phyloP scores from a whole-genome alignment of 306 rosid genomes.

The Quercus suber region DNA sequence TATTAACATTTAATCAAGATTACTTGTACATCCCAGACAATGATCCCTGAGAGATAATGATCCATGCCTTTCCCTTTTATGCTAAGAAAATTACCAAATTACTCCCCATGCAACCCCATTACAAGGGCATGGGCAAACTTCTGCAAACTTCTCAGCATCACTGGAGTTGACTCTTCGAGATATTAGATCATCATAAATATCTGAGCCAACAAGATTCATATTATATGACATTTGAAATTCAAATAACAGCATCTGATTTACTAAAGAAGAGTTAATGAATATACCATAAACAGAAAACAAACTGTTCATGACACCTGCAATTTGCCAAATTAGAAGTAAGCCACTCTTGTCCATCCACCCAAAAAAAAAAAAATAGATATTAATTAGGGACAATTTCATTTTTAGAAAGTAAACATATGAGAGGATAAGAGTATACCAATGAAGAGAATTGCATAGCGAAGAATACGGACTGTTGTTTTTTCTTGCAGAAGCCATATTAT shows the following conservation, averaged over 20 bases:
- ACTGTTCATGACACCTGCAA: conserved; percentile 98
- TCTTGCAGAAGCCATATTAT: conserved; percentile 88
- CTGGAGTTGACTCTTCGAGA: conserved; percentile 92
- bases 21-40: neutral
- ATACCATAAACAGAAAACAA: conserved; percentile 94
- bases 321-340: conserved; percentile 29
- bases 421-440: conserved; percentile 55
- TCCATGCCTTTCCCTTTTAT: neutral
- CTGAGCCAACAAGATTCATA: conserved; percentile 29
- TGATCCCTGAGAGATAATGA: neutral
- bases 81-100: conserved; percentile 64
- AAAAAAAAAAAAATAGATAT: conserved; percentile 12
- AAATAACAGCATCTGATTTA: neutral
- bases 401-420: conserved; percentile 15
- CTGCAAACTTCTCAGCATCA: conserved; percentile 97
- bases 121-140: conserved; percentile 94
- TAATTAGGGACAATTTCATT: conserved; percentile 19
- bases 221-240: conserved; percentile 5
- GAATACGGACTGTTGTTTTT: conserved; percentile 67
- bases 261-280: conserved; percentile 13
- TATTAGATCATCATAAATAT: conserved; percentile 89
- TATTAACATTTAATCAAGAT: neutral
- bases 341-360: conserved; percentile 4
- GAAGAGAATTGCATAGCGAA: conserved; percentile 88
- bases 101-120: conserved; percentile 95